Evolutionary conservation across 2,329 filamentous ascomycete genomes (phyloP), one percentile per base, ranked within the genome.

Genomic region (Fusarium annulatum): DNA sequence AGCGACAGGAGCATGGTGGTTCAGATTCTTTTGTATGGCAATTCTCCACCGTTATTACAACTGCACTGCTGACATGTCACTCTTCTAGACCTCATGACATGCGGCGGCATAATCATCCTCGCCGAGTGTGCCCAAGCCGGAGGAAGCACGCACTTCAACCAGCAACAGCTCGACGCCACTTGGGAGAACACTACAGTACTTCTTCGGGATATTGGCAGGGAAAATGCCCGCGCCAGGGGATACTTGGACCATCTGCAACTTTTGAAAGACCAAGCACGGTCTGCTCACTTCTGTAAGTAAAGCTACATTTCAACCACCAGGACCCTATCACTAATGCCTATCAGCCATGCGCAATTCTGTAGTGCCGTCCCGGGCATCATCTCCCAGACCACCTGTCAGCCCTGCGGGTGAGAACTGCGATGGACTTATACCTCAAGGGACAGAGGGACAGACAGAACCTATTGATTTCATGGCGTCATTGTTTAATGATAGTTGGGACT

Each of bases 1-100:
- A 3, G 63, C 64, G 1, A 67, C 64, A 1, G 62, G 64, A 1
- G 64, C 61, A 26, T 67, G 61, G 64, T 67, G 61, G 62, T 67
- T 61, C 2, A 67, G 38, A 15, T 15, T 42, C 12, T 41, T 41
- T 7, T 41, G 39, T 41, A 21, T 14, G 19, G 7, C 19, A 41
- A 21, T 14, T 41, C 12, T 41, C 11, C 19, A 11, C 19, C 19
- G 19, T 9, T 7, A 19, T 41, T 8, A 14, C 19, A 19, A 7
- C 11, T 21, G 19, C 38, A 41, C 7, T 21, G 38, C 38, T 41
- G 38, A 41, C 38, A 41, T 21, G 19, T 21, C 19, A 14, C 19
- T 15, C 39, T 15, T 8, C 5, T n/a, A 65, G 62, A 66, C 5
- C 61, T 66, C 0, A 65, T 66, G 61, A 65, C 63, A 0, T 66